Evolutionary conservation across 805 yeast genomes (phyloP), one percentile per base, ranked within the genome.

Genomic region (Torulaspora gathmanii): DNA sequence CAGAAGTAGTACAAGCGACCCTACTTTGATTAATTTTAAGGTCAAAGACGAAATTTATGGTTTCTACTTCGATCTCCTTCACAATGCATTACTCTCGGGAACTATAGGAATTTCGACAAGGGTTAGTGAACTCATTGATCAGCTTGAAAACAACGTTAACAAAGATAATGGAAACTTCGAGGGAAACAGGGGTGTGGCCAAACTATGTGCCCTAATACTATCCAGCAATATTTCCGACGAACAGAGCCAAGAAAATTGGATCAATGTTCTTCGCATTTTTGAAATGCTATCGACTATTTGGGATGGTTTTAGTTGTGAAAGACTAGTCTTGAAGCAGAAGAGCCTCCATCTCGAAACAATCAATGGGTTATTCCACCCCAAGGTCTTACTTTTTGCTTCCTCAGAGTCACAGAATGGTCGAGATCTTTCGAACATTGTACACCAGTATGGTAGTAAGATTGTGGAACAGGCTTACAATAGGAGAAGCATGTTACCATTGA

Each of bases 251-350:
- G 49, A 47, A 13, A 44, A 47, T 8, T n/a, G 29, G 36, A 10
- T 22, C 8, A 44, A 53, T 0, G 49, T 65, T 2, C 20, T 54
- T 5, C 43, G 48, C 3, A 45, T 75, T 16, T 58, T 70, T 12
- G 65, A 61, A 2, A 63, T 71, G 13, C 46, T 77, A 33, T 55
- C 63, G 1, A 56, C 63, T 0, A 69, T 84, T 15, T 86, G 95
- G 93, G 66, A 64, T 3, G 74, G 71, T 17, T 57, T 87, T 19
- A 71, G 72, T 13, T 70, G 73, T 1, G 82, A 80, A 9, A 69
- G 95, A 38, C 66, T 88, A 30, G 75, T 82, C 23, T 67, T 86
- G 33, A 75, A 77, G 35, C 93, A 87, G 51, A 77, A 79, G 41
- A 72, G 71, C 11, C 69, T 86, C 37, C 96, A 89, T 53, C 58